phyloP scores from a whole-genome alignment of 164 flowering plant species.

The Berberis vulgaris region DNA sequence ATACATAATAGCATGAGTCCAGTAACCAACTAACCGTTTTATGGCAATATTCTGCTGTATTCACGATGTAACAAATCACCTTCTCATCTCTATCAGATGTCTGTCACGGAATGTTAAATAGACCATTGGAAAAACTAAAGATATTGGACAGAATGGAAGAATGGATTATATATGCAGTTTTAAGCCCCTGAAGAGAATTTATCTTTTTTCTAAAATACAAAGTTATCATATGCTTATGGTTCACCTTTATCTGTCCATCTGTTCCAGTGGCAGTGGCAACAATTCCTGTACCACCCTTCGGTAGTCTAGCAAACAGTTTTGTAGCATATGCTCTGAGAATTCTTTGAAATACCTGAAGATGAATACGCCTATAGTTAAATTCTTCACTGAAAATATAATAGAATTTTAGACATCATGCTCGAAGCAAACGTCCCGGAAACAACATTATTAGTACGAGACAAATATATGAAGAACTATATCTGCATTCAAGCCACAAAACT shows the following conservation, averaged over 20 bases:
- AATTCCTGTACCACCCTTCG: slow-evolving; percentile 89
- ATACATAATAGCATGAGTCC: neutral
- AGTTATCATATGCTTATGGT: neutral
- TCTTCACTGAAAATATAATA: neutral
- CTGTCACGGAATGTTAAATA: slow-evolving; percentile 29
- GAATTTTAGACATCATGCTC: neutral
- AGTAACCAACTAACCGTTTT: slow-evolving; percentile 61
- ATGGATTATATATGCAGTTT: no score
- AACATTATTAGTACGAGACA: no score
- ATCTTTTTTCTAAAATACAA: no score
- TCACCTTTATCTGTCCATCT: slow-evolving; percentile 96
- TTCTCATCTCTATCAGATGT: slow-evolving; percentile 87
- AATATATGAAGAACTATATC: no score
- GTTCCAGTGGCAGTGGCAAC: slow-evolving; percentile 98
- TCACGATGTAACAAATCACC: slow-evolving; percentile 84
- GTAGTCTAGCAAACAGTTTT: slow-evolving; percentile 74
- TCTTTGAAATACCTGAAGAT: slow-evolving; percentile 71
- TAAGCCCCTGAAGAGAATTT: no score
- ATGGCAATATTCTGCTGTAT: slow-evolving; percentile 96
- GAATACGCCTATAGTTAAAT: slow-evolving; percentile 2
- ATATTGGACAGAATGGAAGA: no score
- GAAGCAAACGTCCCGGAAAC: no score
- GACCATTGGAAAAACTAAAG: neutral
- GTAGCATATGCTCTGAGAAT: slow-evolving; percentile 86
- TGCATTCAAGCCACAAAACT: no score